These are phyloP conservation scores for Rasamsonia emersonii DNA, from an alignment of 2,329 filamentous ascomycete species.

Conservation along the genomic window DNA sequence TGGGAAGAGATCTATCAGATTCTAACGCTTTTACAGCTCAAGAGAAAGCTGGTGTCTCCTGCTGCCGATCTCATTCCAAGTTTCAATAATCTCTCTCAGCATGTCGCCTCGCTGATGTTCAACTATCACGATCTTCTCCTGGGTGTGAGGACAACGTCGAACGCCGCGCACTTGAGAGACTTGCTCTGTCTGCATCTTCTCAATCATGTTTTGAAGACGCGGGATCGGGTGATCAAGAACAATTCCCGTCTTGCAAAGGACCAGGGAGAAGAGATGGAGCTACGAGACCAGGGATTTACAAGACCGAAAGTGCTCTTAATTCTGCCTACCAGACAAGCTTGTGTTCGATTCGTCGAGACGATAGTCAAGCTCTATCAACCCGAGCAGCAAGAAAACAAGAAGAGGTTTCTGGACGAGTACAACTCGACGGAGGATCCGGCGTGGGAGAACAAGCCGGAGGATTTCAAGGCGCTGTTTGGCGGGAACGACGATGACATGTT, in stretches of 20 bases:
- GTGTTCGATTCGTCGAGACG: conserved; percentile 65
- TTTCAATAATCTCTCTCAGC: conserved; percentile 56
- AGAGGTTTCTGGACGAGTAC: conserved; percentile 82
- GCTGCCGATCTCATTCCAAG: conserved; percentile 46
- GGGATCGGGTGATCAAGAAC: conserved; percentile 87
- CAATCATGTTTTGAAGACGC: conserved; percentile 89
- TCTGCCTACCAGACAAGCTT: conserved; percentile 79
- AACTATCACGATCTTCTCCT: conserved; percentile 75
- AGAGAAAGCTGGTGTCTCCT: conserved; percentile 56
- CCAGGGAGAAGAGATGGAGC: conserved; percentile 58
- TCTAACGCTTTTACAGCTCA: conserved; percentile 50
- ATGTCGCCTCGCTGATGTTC: conserved; percentile 64
- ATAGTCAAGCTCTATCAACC: conserved; percentile 69
- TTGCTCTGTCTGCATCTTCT: conserved; percentile 73
- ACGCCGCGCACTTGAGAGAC: conserved; percentile 60
- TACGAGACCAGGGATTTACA: conserved; percentile 91
- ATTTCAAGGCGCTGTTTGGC: conserved; percentile 81
- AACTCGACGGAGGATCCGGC: conserved; percentile 60
- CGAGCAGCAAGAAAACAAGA: conserved; percentile 91
- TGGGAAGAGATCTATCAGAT: background rate
- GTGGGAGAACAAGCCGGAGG: conserved; percentile 66
- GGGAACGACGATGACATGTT: conserved; percentile 98
- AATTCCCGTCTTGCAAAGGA: conserved; percentile 68
- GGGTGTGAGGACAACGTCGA: conserved; percentile 60
- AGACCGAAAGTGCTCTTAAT: conserved; percentile 88